Evolutionary conservation across 2,329 filamentous ascomycete species (phyloP), one percentile per base, ranked within the genome.

Genomic region (Cordyceps tenuipes): DNA sequence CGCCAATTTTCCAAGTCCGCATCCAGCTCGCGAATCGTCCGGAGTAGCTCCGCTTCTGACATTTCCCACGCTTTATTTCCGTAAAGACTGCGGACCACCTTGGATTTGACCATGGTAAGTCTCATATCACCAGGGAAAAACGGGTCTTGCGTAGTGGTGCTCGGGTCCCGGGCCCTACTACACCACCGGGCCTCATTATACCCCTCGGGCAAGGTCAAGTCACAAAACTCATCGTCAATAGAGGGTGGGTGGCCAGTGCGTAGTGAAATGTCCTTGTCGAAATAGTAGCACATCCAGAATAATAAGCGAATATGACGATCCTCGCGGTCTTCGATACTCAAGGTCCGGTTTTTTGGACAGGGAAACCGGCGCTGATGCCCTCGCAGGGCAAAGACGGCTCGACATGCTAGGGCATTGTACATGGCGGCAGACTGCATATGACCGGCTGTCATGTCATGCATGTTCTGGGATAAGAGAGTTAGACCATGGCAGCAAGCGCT

Each of bases 1-100:
- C 82, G 74, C 82, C 82, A 85, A 13, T 67, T 67, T 51, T 85
- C 82, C 0, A 85, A 69, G 34, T 83, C 79, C 23, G 81, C 78
- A 61, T 85, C 82, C 0, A 85, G 70, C 66, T 82, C 77, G 6
- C 82, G 76, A 13, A 85, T 83, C 3, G 79, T 76, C 10, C 76
- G 75, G 2, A 85, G 70, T 0, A 84, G 68, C 59, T 84, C 79
- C 0, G 80, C 79, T 46, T 83, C 80, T 0, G 78, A 75, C 62
- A 82, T 84, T 13, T 73, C 72, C 2, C 77, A 64, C 0, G 78
- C 75, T 3, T 73, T 67, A 4, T 75, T 71, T 0, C 82, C 83
- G 62, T 83, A 84, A 0, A 85, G 71, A 0, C 75, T 68, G 7
- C 69, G 73, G 55, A 75, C 76, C 0, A 77, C 73, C 36, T 77